A percentile compares a stretch with the other conserved stretches of the same genome.
Evolutionary conservation across 495 filamentous ascomycete genomes (phyloP).

Genomic region (Podospora didyma): DNA sequence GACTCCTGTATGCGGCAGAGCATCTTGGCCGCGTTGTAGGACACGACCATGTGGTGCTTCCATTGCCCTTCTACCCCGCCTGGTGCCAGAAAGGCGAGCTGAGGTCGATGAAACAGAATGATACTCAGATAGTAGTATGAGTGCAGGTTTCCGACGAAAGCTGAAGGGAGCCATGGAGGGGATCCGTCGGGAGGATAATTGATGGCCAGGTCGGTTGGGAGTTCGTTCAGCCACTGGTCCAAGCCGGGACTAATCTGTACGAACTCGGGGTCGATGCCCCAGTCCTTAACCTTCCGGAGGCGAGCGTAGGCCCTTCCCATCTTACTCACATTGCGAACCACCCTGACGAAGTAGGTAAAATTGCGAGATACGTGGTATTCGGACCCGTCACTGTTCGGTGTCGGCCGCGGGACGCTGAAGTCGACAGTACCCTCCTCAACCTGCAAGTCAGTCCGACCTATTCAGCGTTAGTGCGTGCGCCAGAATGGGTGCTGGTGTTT

Average conservation of each 20-base stretch:
- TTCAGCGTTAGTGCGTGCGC: conserved; percentile 23
- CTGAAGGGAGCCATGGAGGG: conserved; percentile 80
- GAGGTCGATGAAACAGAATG: conserved; percentile 86
- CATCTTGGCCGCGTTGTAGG: conserved; percentile 80
- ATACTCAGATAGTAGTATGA: conserved; percentile 85
- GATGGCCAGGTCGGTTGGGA: conserved; percentile 77
- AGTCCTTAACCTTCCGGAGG: conserved; percentile 80
- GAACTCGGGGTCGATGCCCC: conserved; percentile 84
- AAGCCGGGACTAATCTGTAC: conserved; percentile 71
- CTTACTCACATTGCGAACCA: conserved; percentile 72
- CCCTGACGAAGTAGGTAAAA: conserved; percentile 73
- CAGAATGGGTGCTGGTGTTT: not conserved
- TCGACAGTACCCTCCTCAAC: conserved; percentile 76
- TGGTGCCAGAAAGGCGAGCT: conserved; percentile 72
- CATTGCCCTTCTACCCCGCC: conserved; percentile 70
- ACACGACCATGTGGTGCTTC: conserved; percentile 84
- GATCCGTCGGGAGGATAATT: conserved; percentile 74
- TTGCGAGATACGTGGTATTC: conserved; percentile 78
- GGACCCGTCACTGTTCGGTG: conserved; percentile 65
- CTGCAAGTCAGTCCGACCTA: conserved; percentile 79
- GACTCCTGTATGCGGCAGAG: conserved; percentile 91
- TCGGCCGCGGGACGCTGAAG: conserved; percentile 59
- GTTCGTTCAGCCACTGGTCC: conserved; percentile 66
- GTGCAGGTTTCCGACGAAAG: conserved; percentile 90
- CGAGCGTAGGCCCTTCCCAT: conserved; percentile 72